A percentile compares a stretch with the other conserved stretches of the same genome.
Evolutionary conservation across 2,329 filamentous ascomycete species (phyloP).

Genomic region (Bipolaris oryzae): DNA sequence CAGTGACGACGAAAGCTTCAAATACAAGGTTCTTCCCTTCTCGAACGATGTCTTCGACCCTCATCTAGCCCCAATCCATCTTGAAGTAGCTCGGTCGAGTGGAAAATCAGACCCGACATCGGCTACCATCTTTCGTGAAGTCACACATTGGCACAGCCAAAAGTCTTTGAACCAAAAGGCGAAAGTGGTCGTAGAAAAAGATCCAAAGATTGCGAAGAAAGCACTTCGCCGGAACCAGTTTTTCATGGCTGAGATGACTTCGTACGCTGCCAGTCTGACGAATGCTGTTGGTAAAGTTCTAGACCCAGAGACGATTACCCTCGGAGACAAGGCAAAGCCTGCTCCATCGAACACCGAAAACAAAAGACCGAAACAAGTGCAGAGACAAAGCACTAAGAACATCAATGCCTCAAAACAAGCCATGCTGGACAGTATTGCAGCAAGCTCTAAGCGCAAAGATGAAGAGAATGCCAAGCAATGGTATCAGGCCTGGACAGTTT

Average conservation of each 20-base stretch:
- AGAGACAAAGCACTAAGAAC: slow-evolving; percentile 35
- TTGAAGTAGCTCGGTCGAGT: slow-evolving; percentile 42
- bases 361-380: slow-evolving; percentile 27
- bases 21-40: slow-evolving; percentile 54
- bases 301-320: slow-evolving; percentile 28
- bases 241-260: slow-evolving; percentile 25
- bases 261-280: slow-evolving; percentile 24
- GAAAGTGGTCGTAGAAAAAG: slow-evolving; percentile 34
- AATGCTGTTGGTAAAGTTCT: slow-evolving; percentile 24
- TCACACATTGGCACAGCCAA: slow-evolving; percentile 69
- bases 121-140: slow-evolving; percentile 54
- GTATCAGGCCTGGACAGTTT: slow-evolving; percentile 53
- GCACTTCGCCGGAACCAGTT: slow-evolving; percentile 23
- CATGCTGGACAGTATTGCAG: slow-evolving; percentile 53
- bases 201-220: slow-evolving; percentile 44
- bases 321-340: slow-evolving; percentile 34
- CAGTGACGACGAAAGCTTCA: slow-evolving; percentile 13
- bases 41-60: slow-evolving; percentile 56
- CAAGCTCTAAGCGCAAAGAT: slow-evolving; percentile 51
- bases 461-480: slow-evolving; percentile 50
- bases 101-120: slow-evolving; percentile 38
- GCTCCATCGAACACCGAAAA: slow-evolving; percentile 20
- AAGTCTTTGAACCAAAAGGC: slow-evolving; percentile 55
- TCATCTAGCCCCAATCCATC: slow-evolving; percentile 53
- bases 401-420: slow-evolving; percentile 51